Evolutionary conservation across 345 rosid genomes (phyloP).

Genomic region (Arabis alpina): DNA sequence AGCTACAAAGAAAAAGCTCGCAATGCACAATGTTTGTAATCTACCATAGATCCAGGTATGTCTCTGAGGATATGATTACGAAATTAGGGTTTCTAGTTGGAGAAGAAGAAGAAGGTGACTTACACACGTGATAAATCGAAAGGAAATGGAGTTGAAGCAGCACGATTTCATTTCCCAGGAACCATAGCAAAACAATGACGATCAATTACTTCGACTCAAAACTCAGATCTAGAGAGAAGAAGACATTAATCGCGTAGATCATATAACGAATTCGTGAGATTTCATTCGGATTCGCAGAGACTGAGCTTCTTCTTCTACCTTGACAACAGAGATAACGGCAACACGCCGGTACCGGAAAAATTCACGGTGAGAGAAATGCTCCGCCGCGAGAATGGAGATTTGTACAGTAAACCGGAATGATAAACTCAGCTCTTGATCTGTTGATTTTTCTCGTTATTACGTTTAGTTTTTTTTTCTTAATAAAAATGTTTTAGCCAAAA

Average conservation of each 20-base stretch:
- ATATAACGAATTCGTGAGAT: slow-evolving; percentile 21
- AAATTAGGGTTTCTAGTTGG: slow-evolving; percentile 11
- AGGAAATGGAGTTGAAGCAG: slow-evolving; percentile 9
- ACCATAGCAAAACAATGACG: background rate
- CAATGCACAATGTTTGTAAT: slow-evolving; percentile 21
- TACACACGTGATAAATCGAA: slow-evolving; percentile 20
- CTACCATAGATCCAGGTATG: slow-evolving; percentile 20
- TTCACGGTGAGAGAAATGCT: slow-evolving; percentile 29
- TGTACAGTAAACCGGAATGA: slow-evolving; percentile 23
- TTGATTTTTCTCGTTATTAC: background rate
- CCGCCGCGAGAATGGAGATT: slow-evolving; percentile 30
- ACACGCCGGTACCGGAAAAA: background rate
- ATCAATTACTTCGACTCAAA: slow-evolving; percentile 13
- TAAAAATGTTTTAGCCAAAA: too few species aligned
- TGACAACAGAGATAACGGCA: slow-evolving; percentile 6
- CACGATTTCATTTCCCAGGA: background rate
- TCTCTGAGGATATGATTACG: background rate
- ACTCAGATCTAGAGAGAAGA: slow-evolving; percentile 39
- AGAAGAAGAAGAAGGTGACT: slow-evolving; percentile 24
- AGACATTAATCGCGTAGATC: slow-evolving; percentile 32
- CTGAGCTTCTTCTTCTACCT: slow-evolving; percentile 29
- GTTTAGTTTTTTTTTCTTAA: too few species aligned
- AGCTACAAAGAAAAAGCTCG: background rate
- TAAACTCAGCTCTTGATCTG: slow-evolving; percentile 21
- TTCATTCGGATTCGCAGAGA: slow-evolving; percentile 25